Evolutionary conservation across 106 monocot species (phyloP), one percentile per base, ranked within the genome.

Genomic region (Dendrobium huoshanense): DNA sequence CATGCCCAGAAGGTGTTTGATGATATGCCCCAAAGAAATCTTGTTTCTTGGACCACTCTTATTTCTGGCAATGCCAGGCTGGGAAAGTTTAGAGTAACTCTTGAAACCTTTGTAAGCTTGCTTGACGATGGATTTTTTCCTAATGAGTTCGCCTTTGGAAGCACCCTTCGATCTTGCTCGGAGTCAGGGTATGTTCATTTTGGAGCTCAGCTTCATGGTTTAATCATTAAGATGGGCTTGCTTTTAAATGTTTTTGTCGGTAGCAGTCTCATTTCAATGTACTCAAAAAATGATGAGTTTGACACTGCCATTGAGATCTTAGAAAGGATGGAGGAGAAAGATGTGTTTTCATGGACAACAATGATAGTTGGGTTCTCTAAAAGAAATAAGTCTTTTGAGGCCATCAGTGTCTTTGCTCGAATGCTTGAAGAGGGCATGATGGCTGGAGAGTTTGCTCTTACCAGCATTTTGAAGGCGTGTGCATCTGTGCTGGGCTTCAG

Each of bases 31-130:
- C 27, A 70, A 19, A 72, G 64, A 72, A 81, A 90, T 55, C 37
- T 83, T 7, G 82, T 84, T 25, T 79, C 92, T 29, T 88, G 88
- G 90, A 95, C 90, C 47, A 80, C 87, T 2, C 41, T 92, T 79
- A 43, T 90, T 17, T 54, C 82, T 16, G 84, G 83, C 7, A 41
- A 87, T 15, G 17, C 87, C 56, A 80, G 83, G 1, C 82, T 83
- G 64, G 18, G 83, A 55, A 41, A 11, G 13, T 4, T 45, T 0
- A 82, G 82, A 19, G 16, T 19, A 76, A 61, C 70, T 13, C 9
- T 90, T 73, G 64, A 65, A 65, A 65, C 64, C 3, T 65, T 65
- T 9, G 20, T 24, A 65, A 3, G 22, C 24, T 13, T 51, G 51
- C 51, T 51, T 51, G 51, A 51, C 13, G 51, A 13, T 51, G 51